Conservation (phyloP, 305 asterid genomes). For the Fraxinus dipetala region DNA sequence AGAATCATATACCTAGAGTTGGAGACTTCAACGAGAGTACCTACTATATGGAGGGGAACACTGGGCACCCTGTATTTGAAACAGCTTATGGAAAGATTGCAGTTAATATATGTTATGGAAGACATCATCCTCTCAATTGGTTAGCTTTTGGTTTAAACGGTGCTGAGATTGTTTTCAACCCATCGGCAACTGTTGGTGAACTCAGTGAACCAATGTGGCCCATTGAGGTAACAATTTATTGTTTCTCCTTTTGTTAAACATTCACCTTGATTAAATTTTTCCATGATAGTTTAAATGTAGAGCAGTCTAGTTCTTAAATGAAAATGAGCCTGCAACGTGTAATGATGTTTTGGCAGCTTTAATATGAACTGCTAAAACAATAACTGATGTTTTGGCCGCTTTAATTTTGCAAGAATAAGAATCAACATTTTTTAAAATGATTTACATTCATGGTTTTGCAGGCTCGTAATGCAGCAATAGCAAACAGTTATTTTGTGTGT, state of each 20-base stretch:
- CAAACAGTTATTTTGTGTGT: slow-evolving; percentile 84
- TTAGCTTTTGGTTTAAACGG: slow-evolving; percentile 93
- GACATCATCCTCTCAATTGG: slow-evolving; percentile 98
- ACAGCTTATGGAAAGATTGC: slow-evolving; percentile 90
- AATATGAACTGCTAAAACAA: neutral
- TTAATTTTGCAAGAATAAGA: neutral
- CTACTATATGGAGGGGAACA: slow-evolving; percentile 93
- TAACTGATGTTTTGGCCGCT: neutral
- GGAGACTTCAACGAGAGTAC: slow-evolving; percentile 98
- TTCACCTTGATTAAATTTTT: neutral
- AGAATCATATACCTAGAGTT: slow-evolving; percentile 97
- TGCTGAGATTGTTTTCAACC: slow-evolving; percentile 90
- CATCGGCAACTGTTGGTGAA: slow-evolving; percentile 96
- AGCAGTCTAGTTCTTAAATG: neutral
- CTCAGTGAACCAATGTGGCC: slow-evolving; percentile 99
- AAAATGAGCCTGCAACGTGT: neutral
- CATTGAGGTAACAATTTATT: slow-evolving; percentile 60
- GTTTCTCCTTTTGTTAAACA: neutral
- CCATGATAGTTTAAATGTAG: neutral
- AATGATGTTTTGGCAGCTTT: neutral
- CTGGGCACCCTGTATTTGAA: slow-evolving; percentile 95
- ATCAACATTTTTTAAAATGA: neutral
- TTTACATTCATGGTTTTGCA: slow-evolving; percentile 32
- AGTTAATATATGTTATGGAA: slow-evolving; percentile 87
- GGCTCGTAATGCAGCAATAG: slow-evolving; percentile 98